Evolutionary conservation across 2,329 filamentous ascomycete species (phyloP).

Genomic region (Epichloe sp.): DNA sequence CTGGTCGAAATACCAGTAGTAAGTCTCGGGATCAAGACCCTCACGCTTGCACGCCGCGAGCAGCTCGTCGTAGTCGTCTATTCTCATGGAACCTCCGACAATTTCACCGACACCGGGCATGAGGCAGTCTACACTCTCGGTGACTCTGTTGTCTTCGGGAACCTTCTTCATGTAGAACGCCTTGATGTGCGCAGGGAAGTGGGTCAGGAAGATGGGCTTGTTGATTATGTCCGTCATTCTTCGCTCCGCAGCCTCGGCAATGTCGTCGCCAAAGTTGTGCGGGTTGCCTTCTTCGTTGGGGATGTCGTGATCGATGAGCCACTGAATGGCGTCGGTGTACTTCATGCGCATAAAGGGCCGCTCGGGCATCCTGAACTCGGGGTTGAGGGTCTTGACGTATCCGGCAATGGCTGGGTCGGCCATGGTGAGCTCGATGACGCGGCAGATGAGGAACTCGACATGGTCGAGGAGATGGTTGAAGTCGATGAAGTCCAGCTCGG

Average conservation of each 20-base stretch:
- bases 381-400: conserved; percentile 79
- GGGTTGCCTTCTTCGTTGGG: conserved; percentile 83
- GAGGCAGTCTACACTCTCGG: conserved; percentile 74
- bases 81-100: conserved; percentile 92
- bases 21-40: conserved; percentile 69
- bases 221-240: conserved; percentile 96
- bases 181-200: conserved; percentile 97
- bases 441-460: conserved; percentile 76
- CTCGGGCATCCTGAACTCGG: conserved; percentile 66
- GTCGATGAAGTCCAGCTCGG: conserved; percentile 87
- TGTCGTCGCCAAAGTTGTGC: conserved; percentile 91
- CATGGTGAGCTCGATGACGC: conserved; percentile 67
- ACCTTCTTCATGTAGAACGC: conserved; percentile 99
- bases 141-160: conserved; percentile 63
- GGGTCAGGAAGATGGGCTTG: conserved; percentile 86
- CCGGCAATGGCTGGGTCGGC: conserved; percentile 58
- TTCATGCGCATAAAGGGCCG: conserved; percentile 90
- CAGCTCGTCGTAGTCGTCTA: conserved; percentile 80
- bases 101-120: conserved; percentile 97
- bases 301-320: conserved; percentile 83
- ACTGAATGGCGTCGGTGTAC: conserved; percentile 87
- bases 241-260: conserved; percentile 92
- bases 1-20: conserved; percentile 99
- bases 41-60: conserved; percentile 80
- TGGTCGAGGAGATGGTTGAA: conserved; percentile 83